Conservation (phyloP, 768 basidiomycete genomes). For the Auricularia heimuer region DNA sequence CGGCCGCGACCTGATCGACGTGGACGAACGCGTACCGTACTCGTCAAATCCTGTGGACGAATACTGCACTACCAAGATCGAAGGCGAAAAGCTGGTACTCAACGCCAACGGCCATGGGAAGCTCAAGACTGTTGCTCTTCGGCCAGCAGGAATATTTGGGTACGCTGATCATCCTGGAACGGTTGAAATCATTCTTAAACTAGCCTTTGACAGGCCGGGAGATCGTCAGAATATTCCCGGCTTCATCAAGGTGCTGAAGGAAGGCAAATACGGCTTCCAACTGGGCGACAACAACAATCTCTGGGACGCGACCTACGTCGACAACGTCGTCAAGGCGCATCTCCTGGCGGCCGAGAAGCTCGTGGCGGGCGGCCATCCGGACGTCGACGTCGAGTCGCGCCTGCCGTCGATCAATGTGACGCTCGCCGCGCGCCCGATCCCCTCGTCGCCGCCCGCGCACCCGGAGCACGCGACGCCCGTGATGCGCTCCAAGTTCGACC, state of each 20-base stretch:
- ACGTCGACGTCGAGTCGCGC: conserved; percentile 25
- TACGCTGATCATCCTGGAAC: conserved; percentile 24
- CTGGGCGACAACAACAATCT: conserved; percentile 90
- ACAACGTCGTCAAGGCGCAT: conserved; percentile 90
- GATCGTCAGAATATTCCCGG: conserved; percentile 80
- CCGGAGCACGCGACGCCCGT: conserved; percentile 38
- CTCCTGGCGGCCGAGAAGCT: conserved; percentile 89
- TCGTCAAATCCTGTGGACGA: conserved; percentile 74
- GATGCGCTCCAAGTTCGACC: conserved; percentile 74
- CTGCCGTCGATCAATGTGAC: conserved; percentile 30
- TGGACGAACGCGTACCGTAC: conserved; percentile 77
- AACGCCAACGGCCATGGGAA: conserved; percentile 79
- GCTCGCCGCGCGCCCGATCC: conserved; percentile 54
- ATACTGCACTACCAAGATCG: conserved; percentile 90
- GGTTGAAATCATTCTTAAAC: not conserved
- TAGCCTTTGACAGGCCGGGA: conserved; percentile 53
- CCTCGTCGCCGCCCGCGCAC: conserved; percentile 58
- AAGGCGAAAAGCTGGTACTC: conserved; percentile 75
- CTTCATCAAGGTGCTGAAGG: conserved; percentile 68
- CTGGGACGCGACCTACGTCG: conserved; percentile 95
- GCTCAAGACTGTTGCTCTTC: conserved; percentile 77
- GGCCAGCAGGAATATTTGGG: conserved; percentile 97
- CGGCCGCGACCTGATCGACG: conserved; percentile 67
- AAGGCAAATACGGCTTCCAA: conserved; percentile 83
- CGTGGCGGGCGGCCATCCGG: conserved; percentile 32